These are phyloP conservation scores for Ceratocystis lukuohia DNA, from an alignment of 2,329 filamentous ascomycete species.

Conservation along the genomic window DNA sequence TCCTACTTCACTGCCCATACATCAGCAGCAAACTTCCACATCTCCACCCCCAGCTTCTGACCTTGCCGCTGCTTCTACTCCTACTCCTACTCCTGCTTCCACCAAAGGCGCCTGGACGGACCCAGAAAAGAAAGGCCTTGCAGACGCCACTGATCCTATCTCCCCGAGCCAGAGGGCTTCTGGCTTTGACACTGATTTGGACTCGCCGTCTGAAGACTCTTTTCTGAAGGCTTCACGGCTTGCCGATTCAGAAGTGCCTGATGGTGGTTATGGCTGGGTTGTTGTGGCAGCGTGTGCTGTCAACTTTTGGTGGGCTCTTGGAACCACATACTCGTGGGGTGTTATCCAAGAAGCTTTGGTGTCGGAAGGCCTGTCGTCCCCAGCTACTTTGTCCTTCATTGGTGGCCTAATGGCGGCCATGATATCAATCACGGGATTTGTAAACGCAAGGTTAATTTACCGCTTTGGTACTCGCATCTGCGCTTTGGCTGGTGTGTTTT, in stretches of 20 bases:
- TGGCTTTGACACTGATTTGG: constrained; percentile 1
- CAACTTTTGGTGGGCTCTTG: constrained; percentile 43
- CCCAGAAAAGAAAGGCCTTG: constrained; percentile 4
- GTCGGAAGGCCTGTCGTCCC: constrained; percentile 32
- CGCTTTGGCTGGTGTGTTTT: constrained; percentile 35
- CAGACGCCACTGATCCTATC: background rate
- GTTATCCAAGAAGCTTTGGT: constrained; percentile 46
- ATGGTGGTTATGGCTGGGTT: constrained; percentile 45
- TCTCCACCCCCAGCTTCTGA: background rate
- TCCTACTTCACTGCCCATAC: background rate
- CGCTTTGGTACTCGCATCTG: constrained; percentile 35
- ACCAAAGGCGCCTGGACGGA: background rate
- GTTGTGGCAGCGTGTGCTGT: constrained; percentile 38
- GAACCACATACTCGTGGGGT: constrained; percentile 46
- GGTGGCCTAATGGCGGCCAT: constrained; percentile 39
- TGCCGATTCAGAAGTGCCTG: constrained; percentile 35
- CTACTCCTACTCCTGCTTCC: background rate
- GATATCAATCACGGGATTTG: constrained; percentile 38
- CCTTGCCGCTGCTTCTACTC: background rate
- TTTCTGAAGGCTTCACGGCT: constrained; percentile 31
- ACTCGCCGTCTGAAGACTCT: constrained; percentile 17
- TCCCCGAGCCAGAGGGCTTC: background rate
- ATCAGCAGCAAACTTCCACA: background rate
- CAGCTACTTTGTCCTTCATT: constrained; percentile 45
- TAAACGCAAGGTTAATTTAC: constrained; percentile 39